Percentiles rank a stretch among this genome's conserved stretches.
Conservation (phyloP, 257 asterid genomes). For the Lithospermum erythrorhizon region DNA sequence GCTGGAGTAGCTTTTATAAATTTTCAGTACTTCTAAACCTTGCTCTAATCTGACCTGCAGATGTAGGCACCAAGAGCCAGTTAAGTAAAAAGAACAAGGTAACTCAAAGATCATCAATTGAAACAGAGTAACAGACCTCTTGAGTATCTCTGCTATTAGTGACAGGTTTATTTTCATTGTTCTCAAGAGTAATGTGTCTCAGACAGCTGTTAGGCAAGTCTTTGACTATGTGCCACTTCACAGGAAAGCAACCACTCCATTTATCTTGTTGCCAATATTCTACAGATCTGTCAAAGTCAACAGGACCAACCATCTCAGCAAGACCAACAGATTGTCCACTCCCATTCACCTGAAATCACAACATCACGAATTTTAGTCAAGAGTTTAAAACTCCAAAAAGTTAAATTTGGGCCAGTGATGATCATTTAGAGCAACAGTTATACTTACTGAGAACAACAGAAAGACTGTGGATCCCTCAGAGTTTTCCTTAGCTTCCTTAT, state of each 20-base stretch:
- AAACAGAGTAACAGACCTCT: constrained; percentile 23
- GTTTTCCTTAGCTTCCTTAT: constrained; percentile 31
- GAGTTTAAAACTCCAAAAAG: neutral
- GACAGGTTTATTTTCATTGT: too few relatives aligned
- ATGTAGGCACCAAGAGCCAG: neutral
- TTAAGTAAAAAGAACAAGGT: neutral
- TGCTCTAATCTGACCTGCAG: constrained; percentile 28
- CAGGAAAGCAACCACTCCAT: constrained; percentile 40
- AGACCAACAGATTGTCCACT: constrained; percentile 46
- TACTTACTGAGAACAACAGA: constrained; percentile 37
- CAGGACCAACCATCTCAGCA: constrained; percentile 38
- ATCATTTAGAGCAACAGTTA: neutral
- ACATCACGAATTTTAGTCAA: neutral
- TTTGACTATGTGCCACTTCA: constrained; percentile 35
- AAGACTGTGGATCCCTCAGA: constrained; percentile 26
- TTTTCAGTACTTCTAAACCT: constrained; percentile 21
- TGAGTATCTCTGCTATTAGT: constrained; percentile 47
- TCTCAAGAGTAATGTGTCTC: constrained; percentile 26
- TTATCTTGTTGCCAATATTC: constrained; percentile 45
- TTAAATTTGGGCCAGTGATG: neutral
- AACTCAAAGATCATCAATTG: neutral
- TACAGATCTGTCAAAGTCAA: constrained; percentile 23
- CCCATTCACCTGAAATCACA: constrained; percentile 26
- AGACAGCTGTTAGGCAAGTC: constrained; percentile 30
- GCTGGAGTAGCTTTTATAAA: constrained; percentile 26